phyloP scores from a whole-genome alignment of 768 basidiomycete species.

The Hygrophorus russula region DNA sequence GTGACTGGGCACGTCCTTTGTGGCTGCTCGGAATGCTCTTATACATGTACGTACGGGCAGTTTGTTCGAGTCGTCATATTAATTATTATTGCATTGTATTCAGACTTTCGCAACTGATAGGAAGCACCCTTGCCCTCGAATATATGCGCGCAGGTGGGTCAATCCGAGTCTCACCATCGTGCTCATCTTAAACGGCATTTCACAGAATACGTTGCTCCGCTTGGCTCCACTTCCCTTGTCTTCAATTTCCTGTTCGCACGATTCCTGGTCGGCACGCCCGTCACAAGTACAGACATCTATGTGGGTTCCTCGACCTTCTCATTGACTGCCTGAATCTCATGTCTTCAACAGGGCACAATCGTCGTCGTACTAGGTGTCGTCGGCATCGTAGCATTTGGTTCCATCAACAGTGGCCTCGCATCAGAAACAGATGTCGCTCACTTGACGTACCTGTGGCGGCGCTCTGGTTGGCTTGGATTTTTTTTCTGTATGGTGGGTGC shows the following conservation, averaged over 20 bases:
- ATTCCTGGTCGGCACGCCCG: slow-evolving; percentile 77
- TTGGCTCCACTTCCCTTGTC: slow-evolving; percentile 86
- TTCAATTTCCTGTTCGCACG: slow-evolving; percentile 96
- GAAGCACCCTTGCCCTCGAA: slow-evolving; percentile 76
- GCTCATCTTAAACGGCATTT: slow-evolving; percentile 5
- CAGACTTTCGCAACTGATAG: slow-evolving; percentile 77
- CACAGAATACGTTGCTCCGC: slow-evolving; percentile 88
- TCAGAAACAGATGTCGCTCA: slow-evolving; percentile 63
- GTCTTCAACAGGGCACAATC: slow-evolving; percentile 53
- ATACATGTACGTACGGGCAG: slow-evolving; percentile 62
- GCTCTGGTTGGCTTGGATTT: slow-evolving; percentile 83
- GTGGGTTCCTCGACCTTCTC: slow-evolving; percentile 27
- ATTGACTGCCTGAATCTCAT: neutral
- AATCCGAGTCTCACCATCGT: neutral
- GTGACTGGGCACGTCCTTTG: slow-evolving; percentile 74
- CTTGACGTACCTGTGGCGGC: slow-evolving; percentile 76
- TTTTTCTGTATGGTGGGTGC: slow-evolving; percentile 72
- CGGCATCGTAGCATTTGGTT: slow-evolving; percentile 81
- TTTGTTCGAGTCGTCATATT: neutral
- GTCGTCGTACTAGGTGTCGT: slow-evolving; percentile 77
- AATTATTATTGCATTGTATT: neutral
- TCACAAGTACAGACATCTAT: slow-evolving; percentile 75
- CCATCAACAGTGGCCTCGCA: slow-evolving; percentile 71
- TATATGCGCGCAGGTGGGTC: slow-evolving; percentile 71
- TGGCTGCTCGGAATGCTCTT: slow-evolving; percentile 89